phyloP scores from a whole-genome alignment of 169 alveolate genomes.

The Theileria orientalis region DNA sequence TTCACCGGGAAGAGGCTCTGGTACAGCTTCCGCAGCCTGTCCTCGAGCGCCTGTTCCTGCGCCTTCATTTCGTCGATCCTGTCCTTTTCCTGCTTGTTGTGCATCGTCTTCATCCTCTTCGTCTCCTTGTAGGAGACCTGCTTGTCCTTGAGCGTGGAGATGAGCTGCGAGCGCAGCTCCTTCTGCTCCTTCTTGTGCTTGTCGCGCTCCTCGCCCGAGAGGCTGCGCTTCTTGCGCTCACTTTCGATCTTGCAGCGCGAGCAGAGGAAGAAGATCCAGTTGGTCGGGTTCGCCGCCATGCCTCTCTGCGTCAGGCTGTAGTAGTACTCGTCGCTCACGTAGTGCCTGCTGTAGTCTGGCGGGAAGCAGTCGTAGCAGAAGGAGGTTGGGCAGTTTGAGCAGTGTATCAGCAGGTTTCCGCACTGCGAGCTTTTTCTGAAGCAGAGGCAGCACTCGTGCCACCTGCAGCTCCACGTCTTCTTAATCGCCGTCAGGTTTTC shows the following conservation, averaged over 20 bases:
- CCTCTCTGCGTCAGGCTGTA: slow-evolving; percentile 84
- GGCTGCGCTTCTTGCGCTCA: slow-evolving; percentile 83
- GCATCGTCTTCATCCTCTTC: slow-evolving; percentile 50
- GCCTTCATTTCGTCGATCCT: slow-evolving; percentile 27
- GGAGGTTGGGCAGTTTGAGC: slow-evolving; percentile 88
- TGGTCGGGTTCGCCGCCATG: slow-evolving; percentile 81
- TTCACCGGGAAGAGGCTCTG: slow-evolving; percentile 70
- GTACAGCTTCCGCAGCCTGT: slow-evolving; percentile 64
- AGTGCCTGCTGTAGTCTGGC: slow-evolving; percentile 82
- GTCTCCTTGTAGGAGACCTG: background rate
- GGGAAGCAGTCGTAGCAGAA: slow-evolving; percentile 91
- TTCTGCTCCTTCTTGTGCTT: slow-evolving; percentile 79
- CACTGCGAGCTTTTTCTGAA: slow-evolving; percentile 86
- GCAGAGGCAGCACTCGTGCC: slow-evolving; percentile 91
- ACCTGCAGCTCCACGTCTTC: slow-evolving; percentile 87
- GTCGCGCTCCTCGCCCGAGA: slow-evolving; percentile 81
- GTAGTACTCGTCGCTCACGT: slow-evolving; percentile 85
- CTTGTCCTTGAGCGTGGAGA: slow-evolving; percentile 55
- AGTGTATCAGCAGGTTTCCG: slow-evolving; percentile 87
- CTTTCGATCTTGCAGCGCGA: slow-evolving; percentile 87
- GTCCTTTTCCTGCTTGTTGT: slow-evolving; percentile 50
- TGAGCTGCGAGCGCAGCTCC: slow-evolving; percentile 75
- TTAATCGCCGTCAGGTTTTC: slow-evolving; percentile 72
- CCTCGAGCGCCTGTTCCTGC: slow-evolving; percentile 64
- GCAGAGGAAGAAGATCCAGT: slow-evolving; percentile 86